Evolutionary conservation across 83 land plant species (phyloP).

Genomic region (Diphasiastrum complanatum): DNA sequence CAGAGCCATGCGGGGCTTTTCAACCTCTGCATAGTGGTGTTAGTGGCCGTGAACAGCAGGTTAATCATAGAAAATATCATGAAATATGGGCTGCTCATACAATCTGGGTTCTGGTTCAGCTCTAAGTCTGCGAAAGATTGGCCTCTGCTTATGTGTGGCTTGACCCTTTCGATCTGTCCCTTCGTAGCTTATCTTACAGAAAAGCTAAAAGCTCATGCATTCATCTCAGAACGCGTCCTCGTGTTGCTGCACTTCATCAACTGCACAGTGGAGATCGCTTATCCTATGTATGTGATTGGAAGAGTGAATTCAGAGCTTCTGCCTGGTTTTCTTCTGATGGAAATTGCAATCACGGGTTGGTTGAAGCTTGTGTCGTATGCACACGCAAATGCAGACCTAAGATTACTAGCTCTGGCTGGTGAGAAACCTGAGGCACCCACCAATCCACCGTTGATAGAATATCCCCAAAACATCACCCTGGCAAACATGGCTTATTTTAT

Average conservation of each 20-base stretch:
- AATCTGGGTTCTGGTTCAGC: background rate
- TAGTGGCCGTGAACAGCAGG: slow-evolving; percentile 83
- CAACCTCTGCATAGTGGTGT: slow-evolving; percentile 80
- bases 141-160: slow-evolving; percentile 7
- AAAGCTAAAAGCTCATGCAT: background rate
- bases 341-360: slow-evolving; percentile 2
- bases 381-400: background rate
- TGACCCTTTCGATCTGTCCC: background rate
- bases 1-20: slow-evolving; percentile 97
- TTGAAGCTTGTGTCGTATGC: slow-evolving; percentile 4
- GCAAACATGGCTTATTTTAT: slow-evolving; percentile 9
- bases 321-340: background rate
- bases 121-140: slow-evolving; percentile 6
- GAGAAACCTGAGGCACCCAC: background rate
- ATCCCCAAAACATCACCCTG: background rate
- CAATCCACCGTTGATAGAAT: background rate
- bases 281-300: background rate
- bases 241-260: background rate
- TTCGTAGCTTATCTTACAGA: slow-evolving; percentile 1
- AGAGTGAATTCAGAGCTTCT: slow-evolving; percentile 3
- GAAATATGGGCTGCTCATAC: slow-evolving; percentile 33
- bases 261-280: background rate
- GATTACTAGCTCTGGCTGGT: background rate
- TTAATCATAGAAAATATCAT: slow-evolving; percentile 87
- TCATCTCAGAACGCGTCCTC: background rate